Conservation (phyloP, 2,329 filamentous ascomycete species). For the Cladosporium halotolerans region DNA sequence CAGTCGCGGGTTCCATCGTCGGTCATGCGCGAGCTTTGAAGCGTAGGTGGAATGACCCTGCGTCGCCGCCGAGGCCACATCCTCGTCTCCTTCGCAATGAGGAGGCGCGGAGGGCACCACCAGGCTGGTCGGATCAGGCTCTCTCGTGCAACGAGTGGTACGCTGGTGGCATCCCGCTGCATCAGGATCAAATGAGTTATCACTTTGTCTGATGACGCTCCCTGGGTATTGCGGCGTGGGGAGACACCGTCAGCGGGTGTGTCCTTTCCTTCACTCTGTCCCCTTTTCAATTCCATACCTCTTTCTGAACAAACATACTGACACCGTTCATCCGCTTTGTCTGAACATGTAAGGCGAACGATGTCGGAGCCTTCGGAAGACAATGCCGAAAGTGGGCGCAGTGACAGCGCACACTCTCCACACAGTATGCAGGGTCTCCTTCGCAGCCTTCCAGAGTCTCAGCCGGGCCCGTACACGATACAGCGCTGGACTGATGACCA, state of each 20-base stretch:
- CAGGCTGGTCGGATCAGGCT: neutral
- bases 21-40: neutral
- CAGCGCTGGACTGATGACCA: neutral
- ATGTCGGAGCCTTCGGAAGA: constrained; percentile 6
- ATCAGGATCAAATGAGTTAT: neutral
- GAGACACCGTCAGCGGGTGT: neutral
- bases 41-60: neutral
- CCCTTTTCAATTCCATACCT: neutral
- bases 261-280: neutral
- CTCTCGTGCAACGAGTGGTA: neutral
- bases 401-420: constrained; percentile 9
- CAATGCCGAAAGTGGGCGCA: constrained; percentile 9
- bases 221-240: neutral
- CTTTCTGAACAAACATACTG: neutral
- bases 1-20: neutral
- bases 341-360: neutral
- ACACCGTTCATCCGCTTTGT: neutral
- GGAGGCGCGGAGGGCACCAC: neutral
- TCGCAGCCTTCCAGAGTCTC: neutral
- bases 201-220: neutral
- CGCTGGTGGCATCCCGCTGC: neutral
- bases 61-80: neutral
- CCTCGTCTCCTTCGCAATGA: neutral
- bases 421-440: constrained; percentile 5
- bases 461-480: neutral